Conservation (phyloP, 805 yeast species). For the Candida manassasensis region DNA sequence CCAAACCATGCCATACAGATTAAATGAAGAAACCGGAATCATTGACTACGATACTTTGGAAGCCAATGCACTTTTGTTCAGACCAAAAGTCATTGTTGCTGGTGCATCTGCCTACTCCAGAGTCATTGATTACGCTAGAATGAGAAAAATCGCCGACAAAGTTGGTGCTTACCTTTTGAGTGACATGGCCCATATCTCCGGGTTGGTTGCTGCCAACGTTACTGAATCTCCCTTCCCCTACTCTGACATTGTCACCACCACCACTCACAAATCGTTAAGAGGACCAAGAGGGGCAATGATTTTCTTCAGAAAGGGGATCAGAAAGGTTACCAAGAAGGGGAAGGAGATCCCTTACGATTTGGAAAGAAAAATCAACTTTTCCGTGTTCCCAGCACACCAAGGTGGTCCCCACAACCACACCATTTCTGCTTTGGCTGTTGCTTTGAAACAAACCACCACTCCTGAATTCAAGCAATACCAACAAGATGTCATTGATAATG, state of each 20-base stretch:
- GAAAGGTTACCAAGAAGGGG: constrained; percentile 79
- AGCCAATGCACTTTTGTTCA: constrained; percentile 75
- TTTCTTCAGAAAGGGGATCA: constrained; percentile 91
- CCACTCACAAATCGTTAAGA: constrained; percentile 95
- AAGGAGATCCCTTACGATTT: constrained; percentile 81
- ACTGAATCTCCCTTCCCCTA: constrained; percentile 88
- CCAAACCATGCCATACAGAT: constrained; percentile 96
- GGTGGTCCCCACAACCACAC: constrained; percentile 99
- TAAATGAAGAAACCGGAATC: constrained; percentile 78
- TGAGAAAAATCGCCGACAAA: constrained; percentile 85
- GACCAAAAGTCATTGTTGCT: constrained; percentile 93
- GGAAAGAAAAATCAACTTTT: constrained; percentile 88
- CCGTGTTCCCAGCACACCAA: constrained; percentile 99
- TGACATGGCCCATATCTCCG: constrained; percentile 98
- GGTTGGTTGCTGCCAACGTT: constrained; percentile 91
- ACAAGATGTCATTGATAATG: constrained; percentile 74
- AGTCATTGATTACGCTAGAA: constrained; percentile 81
- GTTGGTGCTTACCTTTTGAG: constrained; percentile 90
- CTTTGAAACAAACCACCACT: constrained; percentile 83
- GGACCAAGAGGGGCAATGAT: constrained; percentile 99
- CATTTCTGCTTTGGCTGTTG: constrained; percentile 92
- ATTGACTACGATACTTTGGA: constrained; percentile 89
- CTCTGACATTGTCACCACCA: constrained; percentile 95
- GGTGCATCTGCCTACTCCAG: constrained; percentile 97
- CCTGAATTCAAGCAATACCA: constrained; percentile 90